Conservation (phyloP, 306 rosid genomes). For the Hippophae rhamnoides region DNA sequence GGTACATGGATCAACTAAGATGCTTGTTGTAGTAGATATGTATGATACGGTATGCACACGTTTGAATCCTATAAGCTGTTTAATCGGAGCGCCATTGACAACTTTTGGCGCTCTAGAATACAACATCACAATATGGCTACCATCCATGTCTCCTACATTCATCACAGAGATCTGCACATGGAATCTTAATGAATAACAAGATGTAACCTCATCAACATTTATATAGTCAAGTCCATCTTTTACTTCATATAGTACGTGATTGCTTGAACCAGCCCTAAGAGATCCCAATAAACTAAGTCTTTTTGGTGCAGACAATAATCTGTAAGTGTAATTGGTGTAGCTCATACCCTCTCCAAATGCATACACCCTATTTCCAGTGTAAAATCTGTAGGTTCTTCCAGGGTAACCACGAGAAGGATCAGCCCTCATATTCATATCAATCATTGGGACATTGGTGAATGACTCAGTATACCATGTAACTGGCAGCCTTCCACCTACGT, state of each 20-base stretch:
- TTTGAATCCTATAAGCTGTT: slow-evolving; percentile 39
- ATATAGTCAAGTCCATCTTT: slow-evolving; percentile 30
- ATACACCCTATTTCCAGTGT: slow-evolving; percentile 58
- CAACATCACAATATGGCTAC: slow-evolving; percentile 68
- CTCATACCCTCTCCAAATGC: slow-evolving; percentile 86
- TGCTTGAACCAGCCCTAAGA: slow-evolving; percentile 21
- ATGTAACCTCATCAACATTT: slow-evolving; percentile 35
- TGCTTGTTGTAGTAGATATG: slow-evolving; percentile 33
- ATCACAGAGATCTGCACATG: slow-evolving; percentile 38
- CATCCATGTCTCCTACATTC: slow-evolving; percentile 59
- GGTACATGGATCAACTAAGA: slow-evolving; percentile 66
- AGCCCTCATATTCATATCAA: slow-evolving; percentile 79
- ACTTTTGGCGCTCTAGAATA: slow-evolving; percentile 32
- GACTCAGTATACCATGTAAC: slow-evolving; percentile 91
- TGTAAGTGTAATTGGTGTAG: slow-evolving; percentile 54
- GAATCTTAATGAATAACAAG: slow-evolving; percentile 54
- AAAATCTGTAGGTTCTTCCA: slow-evolving; percentile 84
- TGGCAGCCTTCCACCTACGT: slow-evolving; percentile 71
- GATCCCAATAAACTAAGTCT: slow-evolving; percentile 31
- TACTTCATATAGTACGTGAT: slow-evolving; percentile 20
- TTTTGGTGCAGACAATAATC: slow-evolving; percentile 55
- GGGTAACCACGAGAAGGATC: slow-evolving; percentile 75
- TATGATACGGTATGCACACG: slow-evolving; percentile 20
- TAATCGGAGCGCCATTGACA: slow-evolving; percentile 25
- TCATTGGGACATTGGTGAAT: slow-evolving; percentile 71